phyloP scores from a whole-genome alignment of 306 rosid species.

The Vicia faba region DNA sequence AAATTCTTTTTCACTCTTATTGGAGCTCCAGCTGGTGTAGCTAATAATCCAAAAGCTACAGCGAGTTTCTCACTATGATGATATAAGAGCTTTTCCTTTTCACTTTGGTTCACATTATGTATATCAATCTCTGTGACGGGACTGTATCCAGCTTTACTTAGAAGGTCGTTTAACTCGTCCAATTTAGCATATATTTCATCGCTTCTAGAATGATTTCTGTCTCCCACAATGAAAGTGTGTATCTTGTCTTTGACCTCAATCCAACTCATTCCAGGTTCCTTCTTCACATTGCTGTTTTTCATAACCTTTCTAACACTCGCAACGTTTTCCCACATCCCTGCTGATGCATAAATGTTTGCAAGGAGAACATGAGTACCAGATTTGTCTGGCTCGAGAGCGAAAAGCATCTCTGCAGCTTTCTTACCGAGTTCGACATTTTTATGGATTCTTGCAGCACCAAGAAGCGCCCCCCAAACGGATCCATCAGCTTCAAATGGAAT shows the following conservation, averaged over 20 bases:
- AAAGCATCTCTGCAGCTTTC: slow-evolving; percentile 81
- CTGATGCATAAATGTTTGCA: slow-evolving; percentile 88
- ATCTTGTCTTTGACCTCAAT: slow-evolving; percentile 76
- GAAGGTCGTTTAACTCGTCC: slow-evolving; percentile 55
- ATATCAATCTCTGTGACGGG: slow-evolving; percentile 77
- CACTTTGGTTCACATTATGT: slow-evolving; percentile 70
- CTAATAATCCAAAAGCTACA: slow-evolving; percentile 80
- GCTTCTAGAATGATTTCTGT: slow-evolving; percentile 72
- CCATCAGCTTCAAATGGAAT: slow-evolving; percentile 79
- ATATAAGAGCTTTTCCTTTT: slow-evolving; percentile 63
- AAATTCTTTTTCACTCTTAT: slow-evolving; percentile 87
- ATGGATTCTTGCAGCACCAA: slow-evolving; percentile 93
- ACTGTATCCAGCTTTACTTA: slow-evolving; percentile 74
- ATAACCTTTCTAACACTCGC: slow-evolving; percentile 72
- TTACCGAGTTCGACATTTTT: slow-evolving; percentile 68
- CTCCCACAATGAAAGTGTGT: slow-evolving; percentile 76
- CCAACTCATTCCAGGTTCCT: slow-evolving; percentile 98
- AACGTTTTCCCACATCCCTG: slow-evolving; percentile 80
- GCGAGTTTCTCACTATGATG: slow-evolving; percentile 94
- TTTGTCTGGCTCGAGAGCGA: slow-evolving; percentile 78
- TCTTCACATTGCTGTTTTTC: slow-evolving; percentile 76
- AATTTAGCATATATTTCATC: slow-evolving; percentile 77
- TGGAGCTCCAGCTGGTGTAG: slow-evolving; percentile 69
- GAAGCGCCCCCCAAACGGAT: slow-evolving; percentile 93
- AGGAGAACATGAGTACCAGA: slow-evolving; percentile 87